Percentiles rank a stretch among this genome's conserved stretches.
Evolutionary conservation across 2,329 filamentous ascomycete genomes (phyloP).

Genomic region (Pseudopithomyces maydicus): DNA sequence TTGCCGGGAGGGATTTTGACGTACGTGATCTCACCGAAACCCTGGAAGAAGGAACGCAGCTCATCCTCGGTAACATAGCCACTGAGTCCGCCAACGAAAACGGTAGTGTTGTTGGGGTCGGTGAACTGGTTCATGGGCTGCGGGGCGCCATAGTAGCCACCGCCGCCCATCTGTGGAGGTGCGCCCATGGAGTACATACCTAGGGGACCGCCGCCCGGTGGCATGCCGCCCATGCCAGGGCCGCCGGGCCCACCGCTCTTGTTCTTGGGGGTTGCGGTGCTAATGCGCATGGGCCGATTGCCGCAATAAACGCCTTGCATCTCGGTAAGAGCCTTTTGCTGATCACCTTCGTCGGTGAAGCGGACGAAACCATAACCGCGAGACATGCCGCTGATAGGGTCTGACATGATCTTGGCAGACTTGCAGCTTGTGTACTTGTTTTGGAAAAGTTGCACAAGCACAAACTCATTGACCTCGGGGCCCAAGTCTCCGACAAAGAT

Average conservation of each 20-base stretch:
- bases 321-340: slow-evolving; percentile 92
- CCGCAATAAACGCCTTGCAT: slow-evolving; percentile 99
- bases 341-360: slow-evolving; percentile 93
- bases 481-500: slow-evolving; percentile 98
- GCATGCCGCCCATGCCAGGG: slow-evolving; percentile 58
- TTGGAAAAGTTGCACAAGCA: slow-evolving; percentile 96
- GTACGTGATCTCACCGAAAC: slow-evolving; percentile 98
- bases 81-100: slow-evolving; percentile 95
- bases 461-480: slow-evolving; percentile 98
- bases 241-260: slow-evolving; percentile 62
- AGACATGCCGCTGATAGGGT: slow-evolving; percentile 96
- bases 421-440: slow-evolving; percentile 96
- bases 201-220: slow-evolving; percentile 55
- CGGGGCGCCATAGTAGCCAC: slow-evolving; percentile 64
- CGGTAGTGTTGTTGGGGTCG: slow-evolving; percentile 98
- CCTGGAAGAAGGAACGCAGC: slow-evolving; percentile 99
- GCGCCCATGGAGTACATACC: slow-evolving; percentile 74
- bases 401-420: slow-evolving; percentile 99
- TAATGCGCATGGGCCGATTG: slow-evolving; percentile 98
- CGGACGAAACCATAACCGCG: slow-evolving; percentile 98
- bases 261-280: slow-evolving; percentile 97
- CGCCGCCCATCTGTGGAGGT: slow-evolving; percentile 63
- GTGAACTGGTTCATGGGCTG: slow-evolving; percentile 99
- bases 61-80: slow-evolving; percentile 99
- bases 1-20: slow-evolving; percentile 99